Base-by-base conservation (phyloP, 2,329 filamentous ascomycete genomes). In the Aspergillus viridinutans region DNA sequence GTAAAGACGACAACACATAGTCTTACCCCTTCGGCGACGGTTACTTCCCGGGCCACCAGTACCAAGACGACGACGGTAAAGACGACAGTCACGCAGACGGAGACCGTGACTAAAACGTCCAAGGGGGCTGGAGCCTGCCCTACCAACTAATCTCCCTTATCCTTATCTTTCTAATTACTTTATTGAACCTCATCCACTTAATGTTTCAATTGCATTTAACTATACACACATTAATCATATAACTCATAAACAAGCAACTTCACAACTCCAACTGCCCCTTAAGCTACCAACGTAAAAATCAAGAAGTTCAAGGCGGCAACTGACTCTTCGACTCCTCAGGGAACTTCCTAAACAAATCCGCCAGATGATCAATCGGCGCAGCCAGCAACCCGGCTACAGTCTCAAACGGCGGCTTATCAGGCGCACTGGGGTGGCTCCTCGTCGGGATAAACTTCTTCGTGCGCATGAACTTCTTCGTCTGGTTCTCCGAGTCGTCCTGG, bases 11-110 rank as follows among this genome's bases (percentile, higher is more conserved):
- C 62, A 3, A 57, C 60, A 7, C 62, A 62, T 2, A 59, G 53
- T 2, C 61, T 64, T n/a, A 45, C 45, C 4, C 58, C 60, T 4
- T 66, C 66, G 2, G 63, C 61, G 25, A 62, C 64, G 14, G 58
- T 62, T 47, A 61, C 63, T 1, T 17, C 58, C 12, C 58, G 55
- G n/a, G 54, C 49, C 5, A 65, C 63, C 3, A 57, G 56, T 12
- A 69, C 67, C 9, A 58, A 58, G 43, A 63, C 60, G 4, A 51
- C 55, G 40, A 63, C 60, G 3, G 53, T 58, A 3, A 65, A 61
- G 42, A 55, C 55, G 6, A 67, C 64, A 4, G 58, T 56, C 4
- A 63, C 56, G 20, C 45, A 40, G 35, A 58, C 53, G 8, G 42
- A 28, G 23, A 62, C 60, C 17, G 54, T 47, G 25, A 62, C 59